Base-by-base conservation (phyloP, 495 filamentous ascomycete genomes). In the Aspergillus haitiensis region DNA sequence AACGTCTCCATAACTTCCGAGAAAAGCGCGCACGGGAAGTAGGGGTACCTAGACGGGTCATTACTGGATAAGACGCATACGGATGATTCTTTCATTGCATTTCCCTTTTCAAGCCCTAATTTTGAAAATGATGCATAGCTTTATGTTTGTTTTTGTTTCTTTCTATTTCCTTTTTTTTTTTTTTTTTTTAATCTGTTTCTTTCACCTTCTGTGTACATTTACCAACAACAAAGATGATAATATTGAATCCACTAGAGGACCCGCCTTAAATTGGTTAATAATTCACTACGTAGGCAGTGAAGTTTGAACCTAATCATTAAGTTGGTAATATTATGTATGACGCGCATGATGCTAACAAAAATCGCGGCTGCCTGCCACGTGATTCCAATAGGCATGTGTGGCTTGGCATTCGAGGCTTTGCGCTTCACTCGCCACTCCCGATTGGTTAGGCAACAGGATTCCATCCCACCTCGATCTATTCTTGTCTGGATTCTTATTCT, bases 1-100 rank as follows among this genome's bases (percentile, higher is more conserved):
- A 98, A 76, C 78, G 92, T 35, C 75, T 99, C 61, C 93, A 97
- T 69, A 97, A 97, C 69, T 94, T 94, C 74, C 89, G 90, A 2
- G 91, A 87, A 59, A 78, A 77, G 45, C 69, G 73, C 46, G 71
- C 72, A 13, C 70, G 69, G 47, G 74, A 79, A 58, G 75, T 76
- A 6, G 75, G 75, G 37, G 75, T 75, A 4, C 65, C 73, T 45
- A 67, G 72, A 37, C 72, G 72, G 12, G 69, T 78, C 40, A 76
- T 73, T 52, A 78, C 77, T 1, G 67, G 70, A 10, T 78, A 62
- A 74, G 21, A 27, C 21, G 21, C 21, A 44, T 3, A 18, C 36
- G 27, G 27, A n/a, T 34, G 31, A 37, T n/a, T 42, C 32, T 31
- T 39, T 56, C 18, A 21, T 11, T 9, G 31, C 9, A 18, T 56